Conservation (phyloP, 352 stramenopile species). For the Phytophthora citrophthora region DNA sequence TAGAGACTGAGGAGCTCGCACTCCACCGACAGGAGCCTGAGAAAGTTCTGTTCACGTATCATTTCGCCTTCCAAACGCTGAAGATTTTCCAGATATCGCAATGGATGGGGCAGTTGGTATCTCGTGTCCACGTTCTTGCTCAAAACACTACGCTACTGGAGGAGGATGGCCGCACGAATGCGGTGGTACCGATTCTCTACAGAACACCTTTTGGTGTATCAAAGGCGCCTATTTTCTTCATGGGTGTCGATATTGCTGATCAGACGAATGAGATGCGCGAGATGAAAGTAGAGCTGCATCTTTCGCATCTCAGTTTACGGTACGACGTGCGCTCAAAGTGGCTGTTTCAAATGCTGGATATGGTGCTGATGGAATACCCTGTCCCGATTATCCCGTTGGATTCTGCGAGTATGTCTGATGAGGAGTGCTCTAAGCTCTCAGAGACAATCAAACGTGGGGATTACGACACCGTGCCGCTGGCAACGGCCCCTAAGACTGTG, state of each 20-base stretch:
- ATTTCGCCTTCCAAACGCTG: slow-evolving; percentile 79
- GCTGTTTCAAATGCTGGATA: slow-evolving; percentile 77
- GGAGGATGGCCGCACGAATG: slow-evolving; percentile 53
- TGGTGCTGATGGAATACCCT: slow-evolving; percentile 84
- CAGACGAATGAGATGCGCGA: slow-evolving; percentile 90
- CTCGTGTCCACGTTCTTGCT: slow-evolving; percentile 70
- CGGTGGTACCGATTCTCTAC: slow-evolving; percentile 75
- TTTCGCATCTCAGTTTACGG: slow-evolving; percentile 83
- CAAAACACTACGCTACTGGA: slow-evolving; percentile 82
- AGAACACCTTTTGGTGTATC: slow-evolving; percentile 81
- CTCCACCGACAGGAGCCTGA: slow-evolving; percentile 6
- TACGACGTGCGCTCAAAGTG: slow-evolving; percentile 87
- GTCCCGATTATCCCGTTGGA: slow-evolving; percentile 85
- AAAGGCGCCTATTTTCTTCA: slow-evolving; percentile 78
- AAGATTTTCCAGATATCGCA: slow-evolving; percentile 88
- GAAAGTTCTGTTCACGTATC: slow-evolving; percentile 66
- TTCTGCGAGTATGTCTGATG: slow-evolving; percentile 64
- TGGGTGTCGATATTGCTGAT: slow-evolving; percentile 79
- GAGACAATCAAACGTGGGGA: slow-evolving; percentile 35
- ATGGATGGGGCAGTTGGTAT: slow-evolving; percentile 85
- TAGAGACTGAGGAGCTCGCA: slow-evolving; percentile 6
- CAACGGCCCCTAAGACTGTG: slow-evolving; percentile 75
- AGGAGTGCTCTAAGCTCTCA: slow-evolving; percentile 56
- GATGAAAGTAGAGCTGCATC: slow-evolving; percentile 87
- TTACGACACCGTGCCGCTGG: slow-evolving; percentile 70